Percentiles rank a stretch among this genome's conserved stretches.
phyloP scores from a whole-genome alignment of 2,329 filamentous ascomycete genomes.

The Furcasterigmium sp. region DNA sequence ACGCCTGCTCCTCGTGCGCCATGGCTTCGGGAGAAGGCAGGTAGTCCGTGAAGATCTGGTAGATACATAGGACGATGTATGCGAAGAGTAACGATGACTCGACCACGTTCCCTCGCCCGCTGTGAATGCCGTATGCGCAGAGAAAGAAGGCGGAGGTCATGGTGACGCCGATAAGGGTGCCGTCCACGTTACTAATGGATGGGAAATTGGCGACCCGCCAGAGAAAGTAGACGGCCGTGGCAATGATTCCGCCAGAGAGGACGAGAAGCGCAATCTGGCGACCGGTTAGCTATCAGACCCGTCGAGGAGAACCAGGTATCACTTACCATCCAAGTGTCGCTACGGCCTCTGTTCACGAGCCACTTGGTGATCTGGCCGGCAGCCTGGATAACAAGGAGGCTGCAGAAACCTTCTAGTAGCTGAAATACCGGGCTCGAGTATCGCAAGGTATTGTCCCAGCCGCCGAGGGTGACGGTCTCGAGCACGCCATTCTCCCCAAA shows the following conservation, averaged over 20 bases:
- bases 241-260: slow-evolving; percentile 84
- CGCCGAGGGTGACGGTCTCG: slow-evolving; percentile 73
- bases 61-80: slow-evolving; percentile 96
- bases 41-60: slow-evolving; percentile 99
- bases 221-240: slow-evolving; percentile 90
- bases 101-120: slow-evolving; percentile 87
- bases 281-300: slow-evolving; percentile 23
- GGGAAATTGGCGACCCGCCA: slow-evolving; percentile 94
- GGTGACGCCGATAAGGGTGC: slow-evolving; percentile 84
- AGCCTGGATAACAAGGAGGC: slow-evolving; percentile 89
- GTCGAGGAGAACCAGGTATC: neutral
- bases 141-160: slow-evolving; percentile 91
- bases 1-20: slow-evolving; percentile 40
- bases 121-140: slow-evolving; percentile 84
- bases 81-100: slow-evolving; percentile 94
- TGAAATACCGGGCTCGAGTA: slow-evolving; percentile 96
- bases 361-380: slow-evolving; percentile 91
- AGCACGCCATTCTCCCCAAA: slow-evolving; percentile 82
- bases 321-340: slow-evolving; percentile 93
- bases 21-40: slow-evolving; percentile 67
- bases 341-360: slow-evolving; percentile 87
- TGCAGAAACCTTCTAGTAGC: slow-evolving; percentile 93
- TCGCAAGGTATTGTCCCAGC: slow-evolving; percentile 81
- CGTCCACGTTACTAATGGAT: slow-evolving; percentile 86
- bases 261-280: slow-evolving; percentile 78